Conservation (phyloP, 2,329 filamentous ascomycete species). For the Rhinocladiella similis region DNA sequence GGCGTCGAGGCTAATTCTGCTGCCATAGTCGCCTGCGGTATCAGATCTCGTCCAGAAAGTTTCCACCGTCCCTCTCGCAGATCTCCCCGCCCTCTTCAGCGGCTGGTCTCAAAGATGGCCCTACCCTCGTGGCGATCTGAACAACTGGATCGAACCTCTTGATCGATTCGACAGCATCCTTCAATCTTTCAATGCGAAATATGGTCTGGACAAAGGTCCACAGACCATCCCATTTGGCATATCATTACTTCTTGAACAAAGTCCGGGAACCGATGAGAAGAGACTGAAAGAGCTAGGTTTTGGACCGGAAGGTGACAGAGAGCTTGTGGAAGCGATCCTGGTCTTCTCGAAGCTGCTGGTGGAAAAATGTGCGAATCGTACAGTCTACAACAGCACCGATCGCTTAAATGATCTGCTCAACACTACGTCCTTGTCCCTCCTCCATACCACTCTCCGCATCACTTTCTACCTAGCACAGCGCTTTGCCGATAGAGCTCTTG, state of each 20-base stretch:
- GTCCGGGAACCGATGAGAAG: conserved; percentile 40
- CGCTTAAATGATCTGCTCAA: conserved; percentile 88
- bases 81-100: conserved; percentile 73
- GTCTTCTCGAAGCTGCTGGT: conserved; percentile 84
- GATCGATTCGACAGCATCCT: conserved; percentile 92
- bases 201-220: conserved; percentile 76
- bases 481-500: conserved; percentile 68
- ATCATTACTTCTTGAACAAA: conserved; percentile 62
- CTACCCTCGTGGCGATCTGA: conserved; percentile 90
- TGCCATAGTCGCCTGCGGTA: conserved; percentile 77
- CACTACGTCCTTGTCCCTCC: conserved; percentile 75
- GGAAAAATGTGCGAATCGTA: conserved; percentile 94
- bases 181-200: conserved; percentile 76
- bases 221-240: conserved; percentile 75
- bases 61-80: conserved; percentile 67
- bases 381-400: conserved; percentile 90
- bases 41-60: conserved; percentile 74
- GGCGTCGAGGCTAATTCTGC: conserved; percentile 29
- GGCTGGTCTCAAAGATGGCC: conserved; percentile 89
- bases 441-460: conserved; percentile 76
- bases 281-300: conserved; percentile 64
- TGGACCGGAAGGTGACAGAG: conserved; percentile 72
- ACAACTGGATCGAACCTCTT: conserved; percentile 94
- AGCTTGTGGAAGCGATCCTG: conserved; percentile 76
- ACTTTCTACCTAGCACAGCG: conserved; percentile 85